phyloP scores from a whole-genome alignment of 1,139 yeast genomes.

The Hyphopichia wangnamkhiaoensis region DNA sequence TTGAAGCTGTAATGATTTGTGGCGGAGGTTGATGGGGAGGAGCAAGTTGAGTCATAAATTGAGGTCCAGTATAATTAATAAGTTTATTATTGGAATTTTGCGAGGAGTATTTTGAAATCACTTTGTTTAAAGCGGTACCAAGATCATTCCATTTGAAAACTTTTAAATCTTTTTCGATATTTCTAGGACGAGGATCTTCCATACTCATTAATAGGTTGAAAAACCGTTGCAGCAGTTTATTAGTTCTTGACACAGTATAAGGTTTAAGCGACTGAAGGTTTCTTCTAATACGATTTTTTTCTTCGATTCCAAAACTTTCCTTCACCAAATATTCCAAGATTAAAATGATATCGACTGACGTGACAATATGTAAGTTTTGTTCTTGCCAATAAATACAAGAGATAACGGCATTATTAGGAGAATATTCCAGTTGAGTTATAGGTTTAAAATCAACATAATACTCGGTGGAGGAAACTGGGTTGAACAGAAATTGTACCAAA shows the following conservation, averaged over 20 bases:
- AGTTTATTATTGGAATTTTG: no score
- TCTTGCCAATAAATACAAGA: constrained; percentile 67
- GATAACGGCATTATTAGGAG: constrained; percentile 35
- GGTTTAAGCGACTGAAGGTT: constrained; percentile 70
- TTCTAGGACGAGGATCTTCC: constrained; percentile 68
- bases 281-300: constrained; percentile 69
- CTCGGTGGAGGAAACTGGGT: constrained; percentile 21
- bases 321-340: constrained; percentile 59
- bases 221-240: constrained; percentile 45
- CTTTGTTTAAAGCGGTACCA: constrained; percentile 56
- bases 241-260: constrained; percentile 54
- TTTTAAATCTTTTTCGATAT: constrained; percentile 72
- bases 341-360: constrained; percentile 65
- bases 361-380: constrained; percentile 51
- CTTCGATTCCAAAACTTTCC: constrained; percentile 62
- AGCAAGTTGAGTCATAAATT: background rate
- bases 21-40: background rate
- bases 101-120: constrained; percentile 59
- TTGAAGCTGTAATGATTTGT: background rate
- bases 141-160: constrained; percentile 64
- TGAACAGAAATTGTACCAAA: constrained; percentile 35
- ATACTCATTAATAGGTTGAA: constrained; percentile 64
- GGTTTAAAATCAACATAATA: constrained; percentile 26
- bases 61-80: background rate
- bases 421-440: constrained; percentile 23